Percentiles rank a stretch among this genome's conserved stretches.
Evolutionary conservation across 257 asterid species (phyloP).

Genomic region (Jaltomata sinuosa): DNA sequence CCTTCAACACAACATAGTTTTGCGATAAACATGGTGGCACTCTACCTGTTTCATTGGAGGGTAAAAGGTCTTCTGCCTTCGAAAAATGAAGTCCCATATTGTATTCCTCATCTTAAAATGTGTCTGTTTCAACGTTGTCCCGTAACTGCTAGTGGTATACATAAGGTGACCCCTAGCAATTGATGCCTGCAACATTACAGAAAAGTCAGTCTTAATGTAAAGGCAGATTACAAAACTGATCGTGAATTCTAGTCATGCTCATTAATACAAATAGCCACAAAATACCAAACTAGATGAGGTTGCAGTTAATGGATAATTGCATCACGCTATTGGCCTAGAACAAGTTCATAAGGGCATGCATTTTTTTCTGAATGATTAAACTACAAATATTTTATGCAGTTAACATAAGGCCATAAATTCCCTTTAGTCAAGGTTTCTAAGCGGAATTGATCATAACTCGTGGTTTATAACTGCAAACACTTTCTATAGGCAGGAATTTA

Average conservation of each 20-base stretch:
- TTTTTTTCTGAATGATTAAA: too few species aligned
- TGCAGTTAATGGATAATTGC: too few species aligned
- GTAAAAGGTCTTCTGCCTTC: conserved; percentile 53
- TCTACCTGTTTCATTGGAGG: conserved; percentile 1
- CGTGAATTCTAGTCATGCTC: too few species aligned
- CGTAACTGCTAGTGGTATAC: conserved; percentile 39
- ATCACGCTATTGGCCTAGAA: too few species aligned
- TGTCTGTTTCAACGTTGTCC: conserved; percentile 28
- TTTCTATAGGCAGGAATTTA: too few species aligned
- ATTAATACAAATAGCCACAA: too few species aligned
- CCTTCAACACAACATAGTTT: background rate
- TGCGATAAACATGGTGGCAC: background rate
- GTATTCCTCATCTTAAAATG: conserved; percentile 35
- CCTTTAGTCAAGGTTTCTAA: background rate
- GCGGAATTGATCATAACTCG: too few species aligned
- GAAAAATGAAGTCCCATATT: conserved; percentile 29
- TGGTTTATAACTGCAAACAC: too few species aligned
- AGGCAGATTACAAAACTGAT: background rate
- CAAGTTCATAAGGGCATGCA: too few species aligned
- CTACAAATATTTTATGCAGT: too few species aligned
- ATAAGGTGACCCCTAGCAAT: conserved; percentile 68
- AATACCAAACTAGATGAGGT: too few species aligned
- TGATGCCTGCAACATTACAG: conserved; percentile 32
- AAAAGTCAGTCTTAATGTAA: background rate
- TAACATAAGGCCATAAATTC: too few species aligned